Base-by-base conservation (phyloP, 345 rosid genomes). In the Atalantia buxifolia region DNA sequence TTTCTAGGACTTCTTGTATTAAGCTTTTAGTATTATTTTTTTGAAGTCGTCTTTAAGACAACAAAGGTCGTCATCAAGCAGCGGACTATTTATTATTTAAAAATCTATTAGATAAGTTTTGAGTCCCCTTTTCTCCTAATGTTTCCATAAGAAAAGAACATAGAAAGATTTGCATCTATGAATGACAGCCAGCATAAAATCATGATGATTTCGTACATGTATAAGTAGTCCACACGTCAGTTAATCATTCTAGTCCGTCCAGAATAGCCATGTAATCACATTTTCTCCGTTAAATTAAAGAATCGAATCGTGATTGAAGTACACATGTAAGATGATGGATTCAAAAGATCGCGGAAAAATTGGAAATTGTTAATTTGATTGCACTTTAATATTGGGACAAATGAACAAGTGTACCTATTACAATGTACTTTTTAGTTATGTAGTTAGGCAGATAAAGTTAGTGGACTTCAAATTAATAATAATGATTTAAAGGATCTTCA, bases 391-490 rank as follows among this genome's bases (percentile, higher is more conserved):
- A 31, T 13, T 33, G 33, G 35, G 38, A 45, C 12, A 25, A 73
- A 73, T 13, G n/a, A 74, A 53, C 68, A 74, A 18, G 77, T 40
- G 77, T 40, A 9, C 64, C 75, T 38, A 10, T 18, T 21, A 0
- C 35, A 5, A 5, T 3, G 14, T n/a, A 25, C 28, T 18, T 57
- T 36, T 59, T 59, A 22, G 35, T 13, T 35, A n/a, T 14, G 31
- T 24, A 36, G 56, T 59, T 74, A 40, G 77, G 77, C 77, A 61
- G 68, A 74, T 18, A 25, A 59, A 38, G 67, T 60, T 61, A 36
- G 57, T 74, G 68, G 77, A 61, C 4, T 36, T 35, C 50, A n/a
- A 59, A 16, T 33, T 13, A 36, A 36, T 73, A 25, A 69, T 36
- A 59, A 16, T 60, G 22, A 30, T 50, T 24, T 59, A 6, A 2